Percentiles rank a stretch among this genome's conserved stretches.
Conservation (phyloP, 2,329 filamentous ascomycete species). For the Sclerotinia spermophila region DNA sequence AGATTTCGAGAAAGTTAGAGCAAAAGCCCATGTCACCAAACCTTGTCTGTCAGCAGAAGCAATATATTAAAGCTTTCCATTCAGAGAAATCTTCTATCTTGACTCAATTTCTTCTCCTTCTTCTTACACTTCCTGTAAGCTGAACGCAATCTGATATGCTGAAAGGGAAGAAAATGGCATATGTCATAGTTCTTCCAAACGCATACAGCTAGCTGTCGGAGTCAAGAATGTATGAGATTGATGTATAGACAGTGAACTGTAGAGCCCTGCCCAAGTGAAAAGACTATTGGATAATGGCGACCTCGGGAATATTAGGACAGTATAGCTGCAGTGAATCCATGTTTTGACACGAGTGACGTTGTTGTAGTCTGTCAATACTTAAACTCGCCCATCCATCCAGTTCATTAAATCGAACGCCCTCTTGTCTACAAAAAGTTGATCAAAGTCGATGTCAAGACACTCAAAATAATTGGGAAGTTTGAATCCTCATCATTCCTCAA, state of each 20-base stretch:
- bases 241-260: background rate
- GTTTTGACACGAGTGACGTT: background rate
- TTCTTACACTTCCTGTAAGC: background rate
- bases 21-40: background rate
- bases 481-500: background rate
- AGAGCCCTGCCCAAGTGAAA: background rate
- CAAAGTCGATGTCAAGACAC: background rate
- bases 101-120: background rate
- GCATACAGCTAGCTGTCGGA: background rate
- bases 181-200: too few species aligned
- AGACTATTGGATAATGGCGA: background rate
- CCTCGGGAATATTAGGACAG: background rate
- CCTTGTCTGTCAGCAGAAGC: background rate
- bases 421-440: accelerated
- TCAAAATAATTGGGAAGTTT: background rate
- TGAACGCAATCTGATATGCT: background rate
- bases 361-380: background rate
- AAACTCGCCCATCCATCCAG: background rate
- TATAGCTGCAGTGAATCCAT: background rate
- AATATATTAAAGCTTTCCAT: background rate
- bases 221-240: background rate
- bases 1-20: background rate
- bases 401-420: accelerated
- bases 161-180: background rate
- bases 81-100: background rate